phyloP scores from a whole-genome alignment of 2,329 filamentous ascomycete species.

The Ophiostoma perfectum region DNA sequence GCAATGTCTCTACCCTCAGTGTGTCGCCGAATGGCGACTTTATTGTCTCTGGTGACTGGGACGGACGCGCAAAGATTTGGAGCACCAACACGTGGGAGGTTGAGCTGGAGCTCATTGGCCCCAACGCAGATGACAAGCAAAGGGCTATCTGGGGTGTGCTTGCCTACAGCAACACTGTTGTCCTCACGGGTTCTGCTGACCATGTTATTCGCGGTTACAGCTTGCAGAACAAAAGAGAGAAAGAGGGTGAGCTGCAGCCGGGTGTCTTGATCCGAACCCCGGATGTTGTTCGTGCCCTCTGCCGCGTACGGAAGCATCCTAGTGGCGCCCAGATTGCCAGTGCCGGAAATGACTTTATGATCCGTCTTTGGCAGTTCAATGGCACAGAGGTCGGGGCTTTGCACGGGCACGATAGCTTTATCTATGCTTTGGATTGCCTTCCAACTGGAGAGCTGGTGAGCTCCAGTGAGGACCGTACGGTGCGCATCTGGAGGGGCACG shows the following conservation, averaged over 20 bases:
- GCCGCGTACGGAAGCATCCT: slow-evolving; percentile 66
- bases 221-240: slow-evolving; percentile 46
- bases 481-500: slow-evolving; percentile 77
- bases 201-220: slow-evolving; percentile 81
- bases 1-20: slow-evolving; percentile 85
- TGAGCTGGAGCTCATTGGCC: slow-evolving; percentile 61
- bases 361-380: slow-evolving; percentile 79
- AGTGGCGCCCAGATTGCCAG: slow-evolving; percentile 91
- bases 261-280: slow-evolving; percentile 57
- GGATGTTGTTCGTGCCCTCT: slow-evolving; percentile 84
- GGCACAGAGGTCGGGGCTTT: slow-evolving; percentile 73
- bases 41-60: slow-evolving; percentile 91
- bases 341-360: slow-evolving; percentile 84
- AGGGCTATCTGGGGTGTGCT: slow-evolving; percentile 83
- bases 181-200: slow-evolving; percentile 91
- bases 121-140: slow-evolving; percentile 32
- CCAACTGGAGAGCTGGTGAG: slow-evolving; percentile 86
- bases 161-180: slow-evolving; percentile 69
- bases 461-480: slow-evolving; percentile 88
- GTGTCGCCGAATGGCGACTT: slow-evolving; percentile 65
- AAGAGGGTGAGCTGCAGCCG: slow-evolving; percentile 50
- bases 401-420: slow-evolving; percentile 87
- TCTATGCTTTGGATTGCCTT: slow-evolving; percentile 74
- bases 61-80: slow-evolving; percentile 83
- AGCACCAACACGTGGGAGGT: slow-evolving; percentile 78